Base-by-base conservation (phyloP, 1,284 basidiomycete genomes). In the Mycosarcoma maydis region DNA sequence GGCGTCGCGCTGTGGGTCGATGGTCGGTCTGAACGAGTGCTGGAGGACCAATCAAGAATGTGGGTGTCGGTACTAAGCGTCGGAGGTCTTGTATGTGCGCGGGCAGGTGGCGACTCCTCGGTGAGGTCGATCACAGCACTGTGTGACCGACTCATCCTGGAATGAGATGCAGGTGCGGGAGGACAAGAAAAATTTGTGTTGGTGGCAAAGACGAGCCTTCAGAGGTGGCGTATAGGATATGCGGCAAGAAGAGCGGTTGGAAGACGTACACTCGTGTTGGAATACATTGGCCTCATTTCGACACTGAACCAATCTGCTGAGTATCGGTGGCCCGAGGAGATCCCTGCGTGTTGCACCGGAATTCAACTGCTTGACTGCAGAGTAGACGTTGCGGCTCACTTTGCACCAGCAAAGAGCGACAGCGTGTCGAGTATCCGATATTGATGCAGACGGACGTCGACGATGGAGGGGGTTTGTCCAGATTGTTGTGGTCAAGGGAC, bases 111-210 rank as follows among this genome's bases (percentile, higher is more conserved):
- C 22, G 71, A 75, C 19, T 75, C 75, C 20, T 50, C 59, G 6
- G 75, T 76, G 26, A 76, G 58, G 42, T 76, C 75, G 49, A 76
- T 75, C n/a, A 74, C 57, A 13, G 47, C 22, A 13, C 52, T 27
- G 0, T 22, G 30, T 20, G 42, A 42, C 32, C 57, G 38, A 39
- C 44, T 58, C 52, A 58, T 65, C 24, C 7, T 54, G 30, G 26
- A 19, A 4, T 10, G 20, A 39, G 22, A 19, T 29, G 24, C 17
- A 1, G 34, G 4, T 20, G 32, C 4, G 39, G 13, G 36, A 17
- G 27, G 38, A 10, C 23, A 22, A 36, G 27, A 39, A 23, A 22
- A 17, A 27, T 27, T 22, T 22, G 20, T 33, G 34, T 27, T 3
- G 27, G 34, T 6, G n/a, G 20, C 16, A 14, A 19, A 29, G 40